Percentiles rank a stretch among this genome's conserved stretches.
Conservation (phyloP, 1,139 yeast genomes). For the Geotrichum macrosporum region DNA sequence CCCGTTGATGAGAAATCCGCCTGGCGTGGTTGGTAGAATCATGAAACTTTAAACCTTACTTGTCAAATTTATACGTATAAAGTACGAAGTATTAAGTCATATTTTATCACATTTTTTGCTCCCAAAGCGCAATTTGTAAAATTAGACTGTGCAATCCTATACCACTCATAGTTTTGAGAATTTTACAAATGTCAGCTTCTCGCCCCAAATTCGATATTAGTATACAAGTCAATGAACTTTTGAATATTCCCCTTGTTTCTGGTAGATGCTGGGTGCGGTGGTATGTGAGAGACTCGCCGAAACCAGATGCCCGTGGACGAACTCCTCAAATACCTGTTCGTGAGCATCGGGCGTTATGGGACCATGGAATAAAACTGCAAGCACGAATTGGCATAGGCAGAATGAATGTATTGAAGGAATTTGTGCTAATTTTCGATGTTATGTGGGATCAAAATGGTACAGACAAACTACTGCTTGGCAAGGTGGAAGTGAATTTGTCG, state of each 20-base stretch:
- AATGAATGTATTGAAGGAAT: constrained; percentile 32
- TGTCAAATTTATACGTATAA: too few relatives aligned
- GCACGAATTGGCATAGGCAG: constrained; percentile 45
- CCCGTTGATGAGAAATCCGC: too few relatives aligned
- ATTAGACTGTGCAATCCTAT: too few relatives aligned
- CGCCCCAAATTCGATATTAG: constrained; percentile 54
- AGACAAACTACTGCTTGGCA: constrained; percentile 53
- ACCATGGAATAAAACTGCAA: constrained; percentile 39
- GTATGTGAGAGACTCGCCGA: constrained; percentile 46
- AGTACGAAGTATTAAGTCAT: too few relatives aligned
- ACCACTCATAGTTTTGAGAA: too few relatives aligned
- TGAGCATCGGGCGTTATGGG: constrained; percentile 51
- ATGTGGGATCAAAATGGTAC: constrained; percentile 36
- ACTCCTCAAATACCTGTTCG: constrained; percentile 44
- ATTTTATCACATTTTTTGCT: too few relatives aligned
- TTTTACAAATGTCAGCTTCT: constrained; percentile 18
- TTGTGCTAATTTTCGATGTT: constrained; percentile 37
- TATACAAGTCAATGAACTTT: constrained; percentile 60
- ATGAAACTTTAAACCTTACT: too few relatives aligned
- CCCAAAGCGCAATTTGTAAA: too few relatives aligned
- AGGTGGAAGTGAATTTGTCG: constrained; percentile 60
- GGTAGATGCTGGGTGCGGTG: constrained; percentile 67
- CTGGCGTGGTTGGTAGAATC: too few relatives aligned
- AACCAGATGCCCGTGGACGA: constrained; percentile 44
- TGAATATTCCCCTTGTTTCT: constrained; percentile 75